Percentiles rank a stretch among this genome's conserved stretches.
These are phyloP conservation scores for Tetracentron sinense DNA, from an alignment of 164 flowering plant genomes.

Conservation along the genomic window DNA sequence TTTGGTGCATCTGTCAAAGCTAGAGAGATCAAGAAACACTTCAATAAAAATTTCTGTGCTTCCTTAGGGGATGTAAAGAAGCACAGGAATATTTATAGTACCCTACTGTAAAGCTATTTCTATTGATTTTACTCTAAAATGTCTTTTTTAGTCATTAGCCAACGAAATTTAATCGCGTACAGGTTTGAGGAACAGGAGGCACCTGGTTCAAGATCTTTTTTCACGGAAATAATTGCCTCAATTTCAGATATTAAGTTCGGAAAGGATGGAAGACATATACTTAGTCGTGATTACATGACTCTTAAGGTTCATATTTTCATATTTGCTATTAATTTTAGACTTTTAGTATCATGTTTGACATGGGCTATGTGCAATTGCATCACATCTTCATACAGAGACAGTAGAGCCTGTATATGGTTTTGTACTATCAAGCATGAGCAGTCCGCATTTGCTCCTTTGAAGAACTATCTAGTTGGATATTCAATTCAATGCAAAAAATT, in stretches of 20 bases:
- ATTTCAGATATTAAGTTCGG: conserved; percentile 90
- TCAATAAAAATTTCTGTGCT: too few relatives aligned
- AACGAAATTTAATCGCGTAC: conserved; percentile 14
- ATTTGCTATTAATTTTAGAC: not conserved
- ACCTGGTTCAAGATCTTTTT: conserved; percentile 91
- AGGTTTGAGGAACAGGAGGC: conserved; percentile 93
- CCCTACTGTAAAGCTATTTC: not conserved
- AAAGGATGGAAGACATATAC: conserved; percentile 81
- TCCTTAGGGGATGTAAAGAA: too few relatives aligned
- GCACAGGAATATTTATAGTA: too few relatives aligned
- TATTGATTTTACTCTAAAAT: conserved; percentile 5
- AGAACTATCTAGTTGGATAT: too few relatives aligned
- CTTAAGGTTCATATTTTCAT: conserved; percentile 74
- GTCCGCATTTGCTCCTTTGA: too few relatives aligned
- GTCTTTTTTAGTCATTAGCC: too few relatives aligned
- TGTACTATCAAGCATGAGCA: too few relatives aligned
- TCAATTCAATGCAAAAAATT: too few relatives aligned
- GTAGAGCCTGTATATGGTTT: too few relatives aligned
- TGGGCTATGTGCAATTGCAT: not conserved
- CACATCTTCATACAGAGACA: not conserved
- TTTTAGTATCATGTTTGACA: conserved; percentile 13
- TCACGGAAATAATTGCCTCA: conserved; percentile 94
- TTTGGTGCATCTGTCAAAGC: too few relatives aligned
- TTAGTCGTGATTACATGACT: conserved; percentile 96
- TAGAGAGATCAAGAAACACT: too few relatives aligned